Percentiles rank a stretch among this genome's conserved stretches.
Evolutionary conservation across 257 asterid species (phyloP).

Genomic region (Marsdenia floribunda): DNA sequence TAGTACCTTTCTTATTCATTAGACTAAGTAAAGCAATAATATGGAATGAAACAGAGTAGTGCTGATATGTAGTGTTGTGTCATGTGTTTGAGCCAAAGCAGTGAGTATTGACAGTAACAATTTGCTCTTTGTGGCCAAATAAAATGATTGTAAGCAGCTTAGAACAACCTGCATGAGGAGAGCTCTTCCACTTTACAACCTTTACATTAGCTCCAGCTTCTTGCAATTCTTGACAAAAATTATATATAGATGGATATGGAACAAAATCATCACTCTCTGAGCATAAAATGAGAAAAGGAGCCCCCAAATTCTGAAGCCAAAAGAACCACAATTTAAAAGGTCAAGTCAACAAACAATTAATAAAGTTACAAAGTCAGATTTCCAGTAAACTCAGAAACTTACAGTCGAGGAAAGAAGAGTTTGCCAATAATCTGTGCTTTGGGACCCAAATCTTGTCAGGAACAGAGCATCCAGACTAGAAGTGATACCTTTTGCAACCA

Average conservation of each 20-base stretch:
- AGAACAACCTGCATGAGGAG: slow-evolving; percentile 44
- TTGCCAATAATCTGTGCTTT: slow-evolving; percentile 71
- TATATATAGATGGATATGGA: slow-evolving; percentile 31
- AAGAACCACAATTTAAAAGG: slow-evolving; percentile 4
- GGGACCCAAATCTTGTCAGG: slow-evolving; percentile 75
- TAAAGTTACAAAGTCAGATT: slow-evolving; percentile 1
- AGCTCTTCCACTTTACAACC: slow-evolving; percentile 34
- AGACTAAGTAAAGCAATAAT: neutral
- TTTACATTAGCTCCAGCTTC: slow-evolving; percentile 52
- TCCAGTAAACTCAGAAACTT: slow-evolving; percentile 30
- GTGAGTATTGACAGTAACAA: neutral
- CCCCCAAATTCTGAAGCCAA: slow-evolving; percentile 41
- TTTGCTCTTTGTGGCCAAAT: neutral
- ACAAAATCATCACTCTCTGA: slow-evolving; percentile 49
- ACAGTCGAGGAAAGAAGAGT: slow-evolving; percentile 78
- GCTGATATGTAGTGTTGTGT: neutral
- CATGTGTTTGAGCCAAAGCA: neutral
- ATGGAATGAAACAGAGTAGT: slow-evolving; percentile 2
- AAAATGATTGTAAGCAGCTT: neutral
- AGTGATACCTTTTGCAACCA: slow-evolving; percentile 69
- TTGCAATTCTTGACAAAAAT: slow-evolving; percentile 43
- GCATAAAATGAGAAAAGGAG: slow-evolving; percentile 53
- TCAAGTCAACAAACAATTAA: slow-evolving; percentile 13
- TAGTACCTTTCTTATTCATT: neutral
- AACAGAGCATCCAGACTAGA: slow-evolving; percentile 80